Percentiles rank a stretch among this genome's conserved stretches.
Evolutionary conservation across 1,284 basidiomycete species (phyloP).

Genomic region (Austroboletus novae-zelandiae): DNA sequence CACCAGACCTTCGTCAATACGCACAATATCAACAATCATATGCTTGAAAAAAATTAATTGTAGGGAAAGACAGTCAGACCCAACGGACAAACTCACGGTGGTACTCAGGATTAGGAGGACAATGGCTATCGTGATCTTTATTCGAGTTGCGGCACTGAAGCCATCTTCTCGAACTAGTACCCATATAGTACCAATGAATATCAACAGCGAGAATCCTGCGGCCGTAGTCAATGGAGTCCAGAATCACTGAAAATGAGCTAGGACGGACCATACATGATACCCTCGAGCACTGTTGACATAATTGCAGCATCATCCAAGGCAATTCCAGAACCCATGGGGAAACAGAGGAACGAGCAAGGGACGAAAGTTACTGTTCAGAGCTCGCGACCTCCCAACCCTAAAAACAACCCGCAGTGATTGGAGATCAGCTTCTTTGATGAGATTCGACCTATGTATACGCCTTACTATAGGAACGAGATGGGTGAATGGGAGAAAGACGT

Average conservation of each 20-base stretch:
- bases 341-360: too few species aligned
- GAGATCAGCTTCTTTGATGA: too few species aligned
- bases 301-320: background rate
- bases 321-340: constrained; percentile 5
- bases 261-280: constrained; percentile 12
- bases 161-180: background rate
- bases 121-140: constrained; percentile 2
- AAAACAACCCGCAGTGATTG: too few species aligned
- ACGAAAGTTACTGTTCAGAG: too few species aligned
- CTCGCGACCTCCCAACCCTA: too few species aligned
- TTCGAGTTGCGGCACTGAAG: background rate
- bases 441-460: too few species aligned
- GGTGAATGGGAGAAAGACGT: too few species aligned
- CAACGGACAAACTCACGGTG: constrained; percentile 1
- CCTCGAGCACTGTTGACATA: constrained; percentile 8
- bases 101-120: constrained; percentile 4
- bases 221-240: too few species aligned
- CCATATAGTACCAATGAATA: constrained; percentile 15
- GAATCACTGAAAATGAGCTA: too few species aligned
- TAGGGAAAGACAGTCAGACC: too few species aligned
- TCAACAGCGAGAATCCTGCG: constrained; percentile 15
- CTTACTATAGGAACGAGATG: too few species aligned
- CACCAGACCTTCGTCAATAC: constrained; percentile 24
- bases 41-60: constrained; percentile 11
- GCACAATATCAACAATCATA: constrained; percentile 21